A percentile compares a stretch with the other conserved stretches of the same genome.
Evolutionary conservation across 805 yeast genomes (phyloP).

Genomic region (Metschnikowia noctiluminum): DNA sequence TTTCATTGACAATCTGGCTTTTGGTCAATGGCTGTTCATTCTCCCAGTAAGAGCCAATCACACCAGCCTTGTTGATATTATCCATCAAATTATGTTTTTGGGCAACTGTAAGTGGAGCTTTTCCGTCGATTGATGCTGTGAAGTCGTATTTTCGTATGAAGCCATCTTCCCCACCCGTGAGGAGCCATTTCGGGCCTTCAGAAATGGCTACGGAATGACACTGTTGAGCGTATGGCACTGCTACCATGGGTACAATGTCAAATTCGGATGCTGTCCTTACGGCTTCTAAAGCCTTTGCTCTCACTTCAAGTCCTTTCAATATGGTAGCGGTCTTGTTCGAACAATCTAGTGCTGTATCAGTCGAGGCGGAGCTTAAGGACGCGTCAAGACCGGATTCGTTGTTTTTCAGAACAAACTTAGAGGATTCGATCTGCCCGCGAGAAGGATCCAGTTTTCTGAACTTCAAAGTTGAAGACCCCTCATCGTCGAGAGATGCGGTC

Average conservation of each 20-base stretch:
- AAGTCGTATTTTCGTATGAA: slow-evolving; percentile 87
- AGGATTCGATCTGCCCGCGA: too few relatives aligned
- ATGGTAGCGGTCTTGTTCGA: too few relatives aligned
- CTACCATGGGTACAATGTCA: slow-evolving; percentile 81
- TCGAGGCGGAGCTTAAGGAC: too few relatives aligned
- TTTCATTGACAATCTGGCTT: slow-evolving; percentile 35
- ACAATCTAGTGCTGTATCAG: too few relatives aligned
- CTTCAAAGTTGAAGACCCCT: too few relatives aligned
- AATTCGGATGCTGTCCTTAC: slow-evolving; percentile 52
- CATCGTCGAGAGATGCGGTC: too few relatives aligned
- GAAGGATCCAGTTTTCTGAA: too few relatives aligned
- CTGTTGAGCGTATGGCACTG: slow-evolving; percentile 77
- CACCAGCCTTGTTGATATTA: slow-evolving; percentile 80
- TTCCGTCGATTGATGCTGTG: slow-evolving; percentile 80
- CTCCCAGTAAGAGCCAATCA: slow-evolving; percentile 85
- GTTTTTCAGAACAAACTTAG: too few relatives aligned
- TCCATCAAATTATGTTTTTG: slow-evolving; percentile 89
- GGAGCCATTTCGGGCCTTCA: slow-evolving; percentile 78
- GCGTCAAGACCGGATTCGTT: too few relatives aligned
- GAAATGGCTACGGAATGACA: slow-evolving; percentile 77
- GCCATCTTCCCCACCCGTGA: slow-evolving; percentile 96
- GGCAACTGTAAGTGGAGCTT: slow-evolving; percentile 80
- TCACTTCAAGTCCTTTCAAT: slow-evolving; percentile 4
- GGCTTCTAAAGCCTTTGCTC: slow-evolving; percentile 33
- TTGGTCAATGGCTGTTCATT: slow-evolving; percentile 80